Percentiles rank a stretch among this genome's conserved stretches.
Evolutionary conservation across 495 filamentous ascomycete species (phyloP).

Genomic region (Hypoxylon perforatum): DNA sequence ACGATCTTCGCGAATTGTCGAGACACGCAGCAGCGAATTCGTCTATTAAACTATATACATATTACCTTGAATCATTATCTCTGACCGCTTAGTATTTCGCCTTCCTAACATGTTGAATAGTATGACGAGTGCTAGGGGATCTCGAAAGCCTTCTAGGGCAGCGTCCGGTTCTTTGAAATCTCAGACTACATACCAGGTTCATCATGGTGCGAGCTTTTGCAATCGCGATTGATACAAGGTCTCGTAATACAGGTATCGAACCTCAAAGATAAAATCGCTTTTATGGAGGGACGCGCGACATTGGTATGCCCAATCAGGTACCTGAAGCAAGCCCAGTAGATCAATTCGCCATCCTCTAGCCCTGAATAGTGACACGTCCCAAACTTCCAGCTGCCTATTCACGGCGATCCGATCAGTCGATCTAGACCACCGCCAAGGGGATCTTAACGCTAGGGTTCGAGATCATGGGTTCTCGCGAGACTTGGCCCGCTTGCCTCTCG

Average conservation of each 20-base stretch:
- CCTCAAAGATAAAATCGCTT: neutral
- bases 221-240: conserved; percentile 6
- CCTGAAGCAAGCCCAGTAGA: neutral
- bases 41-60: too few relatives aligned
- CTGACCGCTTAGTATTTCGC: neutral
- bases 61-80: neutral
- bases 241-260: too few relatives aligned
- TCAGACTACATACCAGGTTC: neutral
- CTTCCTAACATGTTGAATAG: neutral
- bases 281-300: too few relatives aligned
- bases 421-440: conserved; percentile 15
- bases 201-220: neutral
- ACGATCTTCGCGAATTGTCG: neutral
- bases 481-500: conserved; percentile 9
- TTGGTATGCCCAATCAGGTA: conserved; percentile 1
- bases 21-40: too few relatives aligned
- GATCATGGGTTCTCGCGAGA: conserved; percentile 30
- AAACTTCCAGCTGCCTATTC: neutral
- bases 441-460: conserved; percentile 24
- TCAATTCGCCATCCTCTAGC: conserved; percentile 2
- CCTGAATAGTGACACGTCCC: neutral
- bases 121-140: neutral
- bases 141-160: neutral
- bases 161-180: neutral
- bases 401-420: conserved; percentile 13